These are phyloP conservation scores for Stenogyne calaminthoides DNA, from an alignment of 305 asterid species.

Conservation along the genomic window DNA sequence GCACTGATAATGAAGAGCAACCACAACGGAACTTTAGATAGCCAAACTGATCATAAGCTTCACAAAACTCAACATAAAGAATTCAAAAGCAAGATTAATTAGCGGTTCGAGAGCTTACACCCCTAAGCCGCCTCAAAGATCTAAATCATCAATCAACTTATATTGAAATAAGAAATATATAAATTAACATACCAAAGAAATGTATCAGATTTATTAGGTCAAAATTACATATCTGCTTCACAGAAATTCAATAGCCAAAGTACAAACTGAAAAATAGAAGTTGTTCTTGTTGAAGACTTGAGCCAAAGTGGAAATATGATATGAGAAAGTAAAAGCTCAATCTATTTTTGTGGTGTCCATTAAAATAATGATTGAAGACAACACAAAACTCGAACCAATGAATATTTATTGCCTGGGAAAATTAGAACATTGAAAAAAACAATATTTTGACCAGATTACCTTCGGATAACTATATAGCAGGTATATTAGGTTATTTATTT, in stretches of 20 bases:
- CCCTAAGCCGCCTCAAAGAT: slow-evolving; percentile 2
- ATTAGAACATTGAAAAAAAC: slow-evolving; percentile 16
- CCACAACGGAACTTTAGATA: not conserved
- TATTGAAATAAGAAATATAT: not conserved
- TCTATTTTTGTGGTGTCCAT: slow-evolving; percentile 11
- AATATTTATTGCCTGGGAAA: slow-evolving; percentile 17
- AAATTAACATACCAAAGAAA: not conserved
- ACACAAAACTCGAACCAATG: slow-evolving; percentile 13
- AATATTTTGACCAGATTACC: slow-evolving; percentile 21
- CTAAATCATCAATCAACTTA: slow-evolving; percentile 9
- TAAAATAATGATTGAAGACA: slow-evolving; percentile 9
- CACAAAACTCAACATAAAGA: not conserved
- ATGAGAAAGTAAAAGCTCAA: slow-evolving; percentile 12
- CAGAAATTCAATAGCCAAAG: not conserved
- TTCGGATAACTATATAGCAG: slow-evolving; percentile 14
- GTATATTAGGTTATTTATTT: slow-evolving; percentile 13
- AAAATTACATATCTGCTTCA: not conserved
- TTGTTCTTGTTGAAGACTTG: slow-evolving; percentile 14
- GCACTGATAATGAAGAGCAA: not conserved
- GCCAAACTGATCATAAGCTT: slow-evolving; percentile 17
- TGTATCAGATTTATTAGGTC: not conserved
- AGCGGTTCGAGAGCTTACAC: not conserved
- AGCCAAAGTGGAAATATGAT: slow-evolving; percentile 20
- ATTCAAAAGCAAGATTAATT: slow-evolving; percentile 11
- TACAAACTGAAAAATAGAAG: not conserved